Base-by-base conservation (phyloP, 1,284 basidiomycete genomes). In the Exobasidium rhododendri region DNA sequence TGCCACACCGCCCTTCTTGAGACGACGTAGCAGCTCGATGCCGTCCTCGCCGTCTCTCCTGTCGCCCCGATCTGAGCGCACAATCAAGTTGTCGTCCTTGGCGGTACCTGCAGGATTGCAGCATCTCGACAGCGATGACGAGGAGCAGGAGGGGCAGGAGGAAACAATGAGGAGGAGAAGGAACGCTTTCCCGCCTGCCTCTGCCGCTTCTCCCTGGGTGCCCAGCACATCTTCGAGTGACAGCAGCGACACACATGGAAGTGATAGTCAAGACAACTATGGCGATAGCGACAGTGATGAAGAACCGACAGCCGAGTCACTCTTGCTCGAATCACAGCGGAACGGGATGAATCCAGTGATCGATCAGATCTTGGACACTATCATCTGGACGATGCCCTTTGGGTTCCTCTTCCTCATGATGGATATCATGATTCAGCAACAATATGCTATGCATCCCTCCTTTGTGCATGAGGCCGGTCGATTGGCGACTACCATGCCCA, bases 371-470 rank as follows among this genome's bases (percentile, higher is more conserved):
- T 52, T 79, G 29, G 75, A 78, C 62, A 57, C 71, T 13, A 26
- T 77, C 2, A 72, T 77, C 28, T 79, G 75, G 75, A 69, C 68
- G 29, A 77, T 79, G 61, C 77, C 77, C 20, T 75, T 79, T 43
- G 63, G 65, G 5, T 77, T 78, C 58, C 51, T 76, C 40, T 79
- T 67, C 45, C 65, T 74, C 49, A 55, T 79, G 50, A 49, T 79
- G 51, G 75, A 75, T 58, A 65, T 79, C 24, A 62, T 78, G 43
- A 74, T 78, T 17, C 64, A 74, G 52, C 75, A 79, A 64, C 77
- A 79, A 64, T 79, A 79, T 50, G 68, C 70, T 13, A 63, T 70
- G 59, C 72, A 73, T 1, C 65, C 70, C 0, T 67, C 68, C 3
- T 28, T 67, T 3, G 11, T 54, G 3, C 62, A 66, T 47, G 71